These are phyloP conservation scores for Coniochaeta hoffmannii DNA, from an alignment of 2,329 filamentous ascomycete genomes.

Conservation along the genomic window DNA sequence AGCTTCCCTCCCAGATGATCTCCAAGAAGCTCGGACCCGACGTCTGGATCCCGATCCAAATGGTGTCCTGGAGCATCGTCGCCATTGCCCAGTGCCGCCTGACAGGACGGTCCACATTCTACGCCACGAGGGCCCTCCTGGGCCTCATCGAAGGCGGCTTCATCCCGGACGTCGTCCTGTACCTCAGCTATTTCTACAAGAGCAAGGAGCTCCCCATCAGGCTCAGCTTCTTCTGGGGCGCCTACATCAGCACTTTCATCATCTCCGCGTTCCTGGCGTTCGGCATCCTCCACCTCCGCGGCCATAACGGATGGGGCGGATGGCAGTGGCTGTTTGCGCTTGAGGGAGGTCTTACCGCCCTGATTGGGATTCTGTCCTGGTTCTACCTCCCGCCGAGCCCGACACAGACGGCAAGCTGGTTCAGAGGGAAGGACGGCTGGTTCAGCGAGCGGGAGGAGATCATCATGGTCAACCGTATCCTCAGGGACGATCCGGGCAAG, in stretches of 20 bases:
- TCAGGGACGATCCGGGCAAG: conserved; percentile 49
- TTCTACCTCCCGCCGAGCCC: conserved; percentile 43
- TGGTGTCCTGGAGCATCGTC: conserved; percentile 23
- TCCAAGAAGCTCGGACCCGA: conserved; percentile 40
- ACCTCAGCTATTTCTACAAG: conserved; percentile 14
- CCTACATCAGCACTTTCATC: conserved; percentile 21
- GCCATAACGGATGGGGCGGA: conserved; percentile 22
- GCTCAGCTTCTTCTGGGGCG: conserved; percentile 26
- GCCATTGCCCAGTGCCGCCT: conserved; percentile 21
- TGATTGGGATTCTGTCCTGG: conserved; percentile 40
- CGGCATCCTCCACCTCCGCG: conserved; percentile 24
- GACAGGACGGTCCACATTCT: conserved; percentile 18
- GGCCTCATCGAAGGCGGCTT: conserved; percentile 26
- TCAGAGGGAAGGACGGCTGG: conserved; percentile 39
- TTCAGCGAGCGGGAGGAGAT: conserved; percentile 49
- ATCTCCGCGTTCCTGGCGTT: conserved; percentile 25
- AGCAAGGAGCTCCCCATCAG: conserved; percentile 26
- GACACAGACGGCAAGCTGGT: conserved; percentile 39
- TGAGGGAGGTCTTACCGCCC: conserved; percentile 43
- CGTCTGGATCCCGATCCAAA: conserved; percentile 26
- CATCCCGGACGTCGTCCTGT: conserved; percentile 19
- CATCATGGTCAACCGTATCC: conserved; percentile 51
- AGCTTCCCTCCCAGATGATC: conserved; percentile 54
- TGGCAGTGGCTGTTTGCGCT: conserved; percentile 44
- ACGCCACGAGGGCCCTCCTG: conserved; percentile 20